Base-by-base conservation (phyloP, 2,329 filamentous ascomycete species). In the Neoarthrinium moseri region DNA sequence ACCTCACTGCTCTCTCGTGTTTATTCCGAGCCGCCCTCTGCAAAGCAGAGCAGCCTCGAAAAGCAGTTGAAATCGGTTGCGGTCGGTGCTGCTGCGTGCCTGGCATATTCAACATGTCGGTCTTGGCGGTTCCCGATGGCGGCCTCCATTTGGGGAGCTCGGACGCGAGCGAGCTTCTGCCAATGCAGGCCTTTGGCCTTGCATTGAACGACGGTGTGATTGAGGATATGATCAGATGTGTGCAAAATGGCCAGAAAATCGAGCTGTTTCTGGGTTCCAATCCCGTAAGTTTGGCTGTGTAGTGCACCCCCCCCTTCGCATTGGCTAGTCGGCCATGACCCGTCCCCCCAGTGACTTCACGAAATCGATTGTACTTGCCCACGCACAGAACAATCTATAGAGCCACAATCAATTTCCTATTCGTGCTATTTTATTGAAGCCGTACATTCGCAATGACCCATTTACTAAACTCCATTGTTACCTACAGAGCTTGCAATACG, bases 271-370 rank as follows among this genome's bases (percentile, higher is more conserved):
- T 86, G 50, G 82, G 82, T 32, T 71, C 68, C 56, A 72, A 66
- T 55, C 81, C 81, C 29, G 82, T 86, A 78, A 73, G 81, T 73
- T 49, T 51, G n/a, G n/a, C n/a, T n/a, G n/a, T n/a, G n/a, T n/a
- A n/a, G n/a, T n/a, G n/a, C n/a, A n/a, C n/a, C n/a, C n/a, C n/a
- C n/a, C n/a, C n/a, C n/a, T n/a, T n/a, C n/a, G n/a, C n/a, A n/a
- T n/a, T n/a, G n/a, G n/a, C n/a, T n/a, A n/a, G n/a, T n/a, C n/a
- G n/a, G n/a, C n/a, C n/a, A n/a, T n/a, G n/a, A n/a, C n/a, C n/a
- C n/a, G n/a, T n/a, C n/a, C n/a, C n/a, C n/a, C n/a, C n/a, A n/a
- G n/a, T n/a, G n/a, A n/a, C n/a, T n/a, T n/a, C n/a, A n/a, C n/a
- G n/a, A n/a, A n/a, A n/a, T n/a, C n/a, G n/a, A n/a, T n/a, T n/a